A percentile compares a stretch with the other conserved stretches of the same genome.
These are phyloP conservation scores for Citrus trifoliata DNA, from an alignment of 345 rosid species.

Conservation along the genomic window DNA sequence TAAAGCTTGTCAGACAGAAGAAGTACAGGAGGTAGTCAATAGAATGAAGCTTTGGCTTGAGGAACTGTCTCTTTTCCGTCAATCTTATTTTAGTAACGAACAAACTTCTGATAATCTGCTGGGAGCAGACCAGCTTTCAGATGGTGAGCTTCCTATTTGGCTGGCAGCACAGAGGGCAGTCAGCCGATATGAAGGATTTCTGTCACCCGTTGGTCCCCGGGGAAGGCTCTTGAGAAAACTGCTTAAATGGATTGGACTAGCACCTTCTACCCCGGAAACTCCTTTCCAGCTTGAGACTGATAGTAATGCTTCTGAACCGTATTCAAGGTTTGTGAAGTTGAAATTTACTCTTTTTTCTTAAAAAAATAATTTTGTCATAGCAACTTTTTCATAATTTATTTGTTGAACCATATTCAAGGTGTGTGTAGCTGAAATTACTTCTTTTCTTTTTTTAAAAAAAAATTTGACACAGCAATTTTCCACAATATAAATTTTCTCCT, in stretches of 20 bases:
- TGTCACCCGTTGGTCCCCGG: constrained; percentile 87
- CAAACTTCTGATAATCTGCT: constrained; percentile 39
- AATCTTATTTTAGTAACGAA: constrained; percentile 42
- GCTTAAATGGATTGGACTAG: constrained; percentile 70
- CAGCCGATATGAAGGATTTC: constrained; percentile 77
- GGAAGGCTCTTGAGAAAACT: constrained; percentile 75
- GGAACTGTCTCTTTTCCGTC: constrained; percentile 53
- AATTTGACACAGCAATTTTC: not conserved
- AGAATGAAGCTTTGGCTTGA: constrained; percentile 59
- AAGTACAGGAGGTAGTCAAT: constrained; percentile 47
- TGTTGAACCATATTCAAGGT: constrained; percentile 75
- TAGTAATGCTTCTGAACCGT: constrained; percentile 59
- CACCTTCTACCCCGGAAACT: constrained; percentile 56
- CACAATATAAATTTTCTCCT: not conserved
- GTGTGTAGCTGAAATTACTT: constrained; percentile 15
- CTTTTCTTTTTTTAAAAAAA: not conserved
- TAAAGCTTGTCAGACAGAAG: constrained; percentile 45
- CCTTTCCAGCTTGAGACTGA: constrained; percentile 51
- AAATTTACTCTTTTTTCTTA: constrained; percentile 11
- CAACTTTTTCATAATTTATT: not conserved
- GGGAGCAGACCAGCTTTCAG: constrained; percentile 46
- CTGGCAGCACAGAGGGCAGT: constrained; percentile 94
- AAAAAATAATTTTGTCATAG: not conserved
- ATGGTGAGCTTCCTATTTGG: constrained; percentile 74
- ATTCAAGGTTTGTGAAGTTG: constrained; percentile 54